A percentile compares a stretch with the other conserved stretches of the same genome.
phyloP scores from a whole-genome alignment of 1,139 yeast species.

The Lodderomyces metapsilosis region DNA sequence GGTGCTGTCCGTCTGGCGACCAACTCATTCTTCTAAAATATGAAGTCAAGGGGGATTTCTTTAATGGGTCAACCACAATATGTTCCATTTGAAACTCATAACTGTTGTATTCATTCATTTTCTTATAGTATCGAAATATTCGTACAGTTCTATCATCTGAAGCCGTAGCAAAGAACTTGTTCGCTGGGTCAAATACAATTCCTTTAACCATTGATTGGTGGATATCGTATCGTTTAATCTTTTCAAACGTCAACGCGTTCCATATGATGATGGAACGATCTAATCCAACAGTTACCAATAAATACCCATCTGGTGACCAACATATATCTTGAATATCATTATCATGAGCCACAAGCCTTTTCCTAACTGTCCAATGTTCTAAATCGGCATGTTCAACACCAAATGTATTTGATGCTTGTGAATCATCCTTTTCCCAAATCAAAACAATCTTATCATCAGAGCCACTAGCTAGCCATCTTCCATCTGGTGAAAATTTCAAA shows the following conservation, averaged over 20 bases:
- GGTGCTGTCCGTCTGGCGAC: constrained; percentile 98
- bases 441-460: constrained; percentile 90
- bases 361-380: constrained; percentile 93
- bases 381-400: constrained; percentile 60
- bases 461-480: constrained; percentile 87
- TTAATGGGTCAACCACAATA: constrained; percentile 78
- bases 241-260: constrained; percentile 91
- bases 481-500: constrained; percentile 89
- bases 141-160: constrained; percentile 93
- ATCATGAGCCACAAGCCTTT: constrained; percentile 91
- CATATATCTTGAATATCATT: constrained; percentile 96
- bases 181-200: constrained; percentile 95
- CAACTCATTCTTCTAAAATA: constrained; percentile 90
- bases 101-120: constrained; percentile 58
- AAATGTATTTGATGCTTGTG: constrained; percentile 37
- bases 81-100: constrained; percentile 85
- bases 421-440: constrained; percentile 82
- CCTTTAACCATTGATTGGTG: constrained; percentile 97
- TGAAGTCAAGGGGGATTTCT: constrained; percentile 86
- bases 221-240: constrained; percentile 82
- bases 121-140: constrained; percentile 78
- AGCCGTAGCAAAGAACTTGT: constrained; percentile 94
- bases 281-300: constrained; percentile 88
- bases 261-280: constrained; percentile 91
- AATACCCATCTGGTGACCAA: constrained; percentile 94